Base-by-base conservation (phyloP, 1,284 basidiomycete genomes). In the Trichosporon sp. region DNA sequence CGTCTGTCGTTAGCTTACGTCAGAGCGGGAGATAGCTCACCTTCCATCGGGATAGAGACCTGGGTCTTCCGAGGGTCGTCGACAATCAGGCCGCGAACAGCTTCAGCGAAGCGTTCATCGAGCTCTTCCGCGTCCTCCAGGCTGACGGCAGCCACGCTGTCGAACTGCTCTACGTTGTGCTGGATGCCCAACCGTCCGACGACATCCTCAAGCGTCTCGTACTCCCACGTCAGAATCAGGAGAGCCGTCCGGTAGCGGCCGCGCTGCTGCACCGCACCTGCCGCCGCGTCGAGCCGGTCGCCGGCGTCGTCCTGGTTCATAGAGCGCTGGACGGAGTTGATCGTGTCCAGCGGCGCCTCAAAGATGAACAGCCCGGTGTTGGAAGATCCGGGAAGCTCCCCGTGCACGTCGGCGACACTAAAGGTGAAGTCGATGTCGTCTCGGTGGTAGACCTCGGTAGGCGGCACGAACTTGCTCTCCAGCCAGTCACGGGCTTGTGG, bases 181-280 rank as follows among this genome's bases (percentile, higher is more conserved):
- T 63, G 66, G 25, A 81, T 76, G 2, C 72, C 72, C 0, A 81
- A 70, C 65, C 78, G 65, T 4, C 71, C 68, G 5, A 71, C 66
- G 3, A 81, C 60, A 5, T 78, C 76, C 4, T 78, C 75, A 0
- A 78, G 65, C 5, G 71, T 70, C 67, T 80, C 79, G n/a, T 75
- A 72, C 42, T 77, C 75, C 79, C 78, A 80, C 1, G 76, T 77
- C 3, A 81, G n/a, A 23, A 81, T 60, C 21, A 81, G 53, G 65
- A 81, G 68, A 1, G 72, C 67, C 1, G 77, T 68, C 0, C 32
- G 47, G 66, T 77, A 80, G 21, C 73, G 70, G 31, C 75, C 73
- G 0, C 69, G 64, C n/a, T 70, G 65, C 35, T 72, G 62, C 12
- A 68, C 44, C 0, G 68, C 44, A 7, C 77, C 72, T 12, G 73